Evolutionary conservation across 2,329 filamentous ascomycete genomes (phyloP), one percentile per base, ranked within the genome.

Genomic region (Diaporthe helianthi): DNA sequence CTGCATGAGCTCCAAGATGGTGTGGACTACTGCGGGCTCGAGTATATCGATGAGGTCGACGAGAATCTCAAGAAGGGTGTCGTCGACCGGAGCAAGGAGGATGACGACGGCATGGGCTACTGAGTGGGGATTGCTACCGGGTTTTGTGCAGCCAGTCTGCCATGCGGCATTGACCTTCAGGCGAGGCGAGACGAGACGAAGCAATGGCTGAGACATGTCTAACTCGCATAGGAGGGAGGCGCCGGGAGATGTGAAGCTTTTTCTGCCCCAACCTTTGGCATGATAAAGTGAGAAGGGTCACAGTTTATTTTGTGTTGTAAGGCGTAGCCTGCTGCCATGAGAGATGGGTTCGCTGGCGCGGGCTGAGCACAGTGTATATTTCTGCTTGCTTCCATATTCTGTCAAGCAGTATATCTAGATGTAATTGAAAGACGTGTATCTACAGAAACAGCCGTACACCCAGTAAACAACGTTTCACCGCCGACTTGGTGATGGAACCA

Each of bases 41-140:
- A 60, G 24, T 69, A 71, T 4, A 53, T 71, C 4, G 63, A 58
- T 10, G 69, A 71, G 51, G 67, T 67, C 31, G 69, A 69, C 4
- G 46, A 63, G 53, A 55, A 19, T 7, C 55, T n/a, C 26, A 71
- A 54, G 46, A 53, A 26, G 26, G 61, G 60, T 19, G 54, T 65
- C 4, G 36, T 58, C 13, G 54, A 69, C 22, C 55, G 67, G 31
- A 17, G 69, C 29, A 31, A 67, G 46, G 70, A 71, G 47, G 73
- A 54, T 3, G 65, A 71, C 9, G 69, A 72, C 15, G 72, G 67
- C 22, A 65, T 71, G 38, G 68, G 69, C n/a, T 71, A 69, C 51
- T 69, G 69, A 64, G 12, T 15, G 12, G 10, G 8, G 1, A 36
- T 5, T 12, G 6, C 24, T 31, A 22, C 19, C 36, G 7, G 4